phyloP scores from a whole-genome alignment of 2,329 filamentous ascomycete species.

The Stachybotrys elegans region DNA sequence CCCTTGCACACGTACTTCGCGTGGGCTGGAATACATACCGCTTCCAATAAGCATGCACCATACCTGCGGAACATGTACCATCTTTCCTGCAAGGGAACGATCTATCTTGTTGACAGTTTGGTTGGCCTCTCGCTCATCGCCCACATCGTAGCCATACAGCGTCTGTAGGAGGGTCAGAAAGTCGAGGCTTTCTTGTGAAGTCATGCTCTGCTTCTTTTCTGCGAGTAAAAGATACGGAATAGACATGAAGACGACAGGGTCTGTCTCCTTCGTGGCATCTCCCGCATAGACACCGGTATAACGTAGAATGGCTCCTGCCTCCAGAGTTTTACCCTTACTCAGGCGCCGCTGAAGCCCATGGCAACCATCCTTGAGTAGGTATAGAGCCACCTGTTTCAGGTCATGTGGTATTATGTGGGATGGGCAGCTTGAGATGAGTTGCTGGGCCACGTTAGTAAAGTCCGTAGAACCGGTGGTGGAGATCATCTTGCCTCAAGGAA shows the following conservation, averaged over 20 bases:
- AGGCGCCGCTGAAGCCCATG: neutral
- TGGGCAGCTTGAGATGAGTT: neutral
- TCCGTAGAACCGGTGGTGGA: neutral
- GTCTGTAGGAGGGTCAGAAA: neutral
- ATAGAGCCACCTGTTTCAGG: constrained; percentile 1
- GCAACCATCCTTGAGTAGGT: neutral
- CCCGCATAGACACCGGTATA: neutral
- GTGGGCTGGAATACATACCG: neutral
- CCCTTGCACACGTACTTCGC: too few species aligned
- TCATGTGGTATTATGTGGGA: neutral
- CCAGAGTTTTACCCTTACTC: neutral
- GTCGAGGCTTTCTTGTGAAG: neutral
- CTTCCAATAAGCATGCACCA: neutral
- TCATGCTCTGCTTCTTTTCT: neutral
- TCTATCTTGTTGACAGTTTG: neutral
- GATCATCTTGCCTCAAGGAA: neutral
- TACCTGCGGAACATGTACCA: neutral
- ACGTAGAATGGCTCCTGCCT: neutral
- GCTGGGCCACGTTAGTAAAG: neutral
- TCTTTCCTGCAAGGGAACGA: neutral
- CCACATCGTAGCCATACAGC: neutral
- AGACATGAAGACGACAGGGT: neutral
- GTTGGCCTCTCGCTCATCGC: neutral
- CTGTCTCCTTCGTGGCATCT: neutral
- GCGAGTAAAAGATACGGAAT: neutral